Conservation (phyloP, 2,329 filamentous ascomycete genomes). For the Aspergillus ruber region DNA sequence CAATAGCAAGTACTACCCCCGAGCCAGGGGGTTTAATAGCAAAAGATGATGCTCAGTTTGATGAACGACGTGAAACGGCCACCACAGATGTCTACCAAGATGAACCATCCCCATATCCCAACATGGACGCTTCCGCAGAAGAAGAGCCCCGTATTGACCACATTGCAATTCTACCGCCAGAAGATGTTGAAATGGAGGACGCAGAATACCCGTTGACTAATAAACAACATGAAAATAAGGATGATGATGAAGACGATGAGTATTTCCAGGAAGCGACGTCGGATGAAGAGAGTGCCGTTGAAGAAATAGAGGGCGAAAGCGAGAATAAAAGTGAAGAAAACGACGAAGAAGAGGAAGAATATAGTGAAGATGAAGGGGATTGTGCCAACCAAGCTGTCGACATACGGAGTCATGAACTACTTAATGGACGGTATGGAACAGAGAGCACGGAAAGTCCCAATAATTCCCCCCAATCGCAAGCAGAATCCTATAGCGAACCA, state of each 20-base stretch:
- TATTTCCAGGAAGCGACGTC: conserved; percentile 7
- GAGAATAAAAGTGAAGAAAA: conserved; percentile 3
- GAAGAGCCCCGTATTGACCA: not conserved
- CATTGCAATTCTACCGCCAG: not conserved
- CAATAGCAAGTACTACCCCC: not conserved
- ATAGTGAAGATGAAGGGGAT: not conserved
- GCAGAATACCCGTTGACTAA: not conserved
- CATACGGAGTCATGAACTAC: not conserved
- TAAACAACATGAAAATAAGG: not conserved
- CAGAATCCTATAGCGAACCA: not conserved
- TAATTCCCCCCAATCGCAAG: not conserved
- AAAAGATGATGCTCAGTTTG: not conserved
- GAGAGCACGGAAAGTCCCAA: not conserved
- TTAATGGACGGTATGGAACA: not conserved
- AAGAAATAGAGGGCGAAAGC: conserved; percentile 1
- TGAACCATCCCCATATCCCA: not conserved
- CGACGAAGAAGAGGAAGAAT: conserved; percentile 6
- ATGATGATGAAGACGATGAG: not conserved
- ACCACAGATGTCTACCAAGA: not conserved
- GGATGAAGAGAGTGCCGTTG: conserved; percentile 4
- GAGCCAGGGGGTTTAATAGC: not conserved
- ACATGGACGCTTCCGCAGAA: not conserved
- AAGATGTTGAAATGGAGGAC: conserved; percentile 2
- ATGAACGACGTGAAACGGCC: not conserved
- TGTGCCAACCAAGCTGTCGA: not conserved